These are phyloP conservation scores for Tolypocladium album DNA, from an alignment of 2,329 filamentous ascomycete genomes.

Conservation along the genomic window DNA sequence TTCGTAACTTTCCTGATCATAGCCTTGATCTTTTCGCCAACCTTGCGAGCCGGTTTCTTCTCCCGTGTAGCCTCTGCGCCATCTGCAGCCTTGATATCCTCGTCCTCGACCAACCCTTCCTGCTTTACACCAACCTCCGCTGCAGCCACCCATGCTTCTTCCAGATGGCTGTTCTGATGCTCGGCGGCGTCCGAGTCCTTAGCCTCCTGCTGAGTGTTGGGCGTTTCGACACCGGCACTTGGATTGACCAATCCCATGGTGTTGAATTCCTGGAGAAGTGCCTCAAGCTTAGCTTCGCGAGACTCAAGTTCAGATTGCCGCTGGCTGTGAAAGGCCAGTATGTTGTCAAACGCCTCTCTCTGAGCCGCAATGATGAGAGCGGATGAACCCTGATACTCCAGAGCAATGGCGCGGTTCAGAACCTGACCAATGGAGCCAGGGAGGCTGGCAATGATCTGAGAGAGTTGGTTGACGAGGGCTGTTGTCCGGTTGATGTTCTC, in stretches of 20 bases:
- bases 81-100: background rate
- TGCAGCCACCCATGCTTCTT: background rate
- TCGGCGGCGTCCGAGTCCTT: background rate
- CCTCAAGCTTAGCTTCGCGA: background rate
- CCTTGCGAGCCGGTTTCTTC: background rate
- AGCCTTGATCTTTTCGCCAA: background rate
- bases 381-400: conserved; percentile 1
- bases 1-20: background rate
- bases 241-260: background rate
- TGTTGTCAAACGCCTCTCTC: background rate
- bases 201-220: background rate
- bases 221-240: background rate
- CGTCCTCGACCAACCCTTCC: background rate
- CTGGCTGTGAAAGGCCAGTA: conserved; percentile 2
- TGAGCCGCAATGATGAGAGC: background rate
- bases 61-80: background rate
- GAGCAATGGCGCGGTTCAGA: conserved; percentile 10
- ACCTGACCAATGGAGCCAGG: conserved; percentile 11
- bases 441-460: background rate
- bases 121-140: background rate
- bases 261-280: background rate
- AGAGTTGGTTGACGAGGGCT: background rate
- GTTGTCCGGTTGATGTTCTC: conserved; percentile 10
- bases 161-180: background rate
- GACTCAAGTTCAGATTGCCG: conserved; percentile 8